Base-by-base conservation (phyloP, 2,329 filamentous ascomycete species). In the Nothomitra cinnamomea region DNA sequence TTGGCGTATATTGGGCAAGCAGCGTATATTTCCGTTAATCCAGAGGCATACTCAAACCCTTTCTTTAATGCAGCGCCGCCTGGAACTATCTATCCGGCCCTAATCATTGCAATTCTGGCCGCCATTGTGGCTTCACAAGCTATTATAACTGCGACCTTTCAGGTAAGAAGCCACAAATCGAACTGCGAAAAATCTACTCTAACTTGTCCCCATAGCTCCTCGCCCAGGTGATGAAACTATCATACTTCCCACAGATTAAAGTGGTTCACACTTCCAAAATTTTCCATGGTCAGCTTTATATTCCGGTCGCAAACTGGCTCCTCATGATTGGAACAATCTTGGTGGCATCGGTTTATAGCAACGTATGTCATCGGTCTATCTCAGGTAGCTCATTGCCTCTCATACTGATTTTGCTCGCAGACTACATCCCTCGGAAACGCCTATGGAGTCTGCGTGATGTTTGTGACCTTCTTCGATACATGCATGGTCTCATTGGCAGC, bases 361-460 rank as follows among this genome's bases (percentile, higher is more conserved):
- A 85, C 59, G 75, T 78, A 58, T 64, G 72, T 57, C 15, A 25
- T 36, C 22, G 19, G 40, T 42, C 40, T 42, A 17, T 6, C n/a
- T 17, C 3, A 2, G 43, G 5, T 25, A 17, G 8, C n/a, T 17
- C 21, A 25, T 12, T 52, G 8, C 51, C 38, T 61, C 55, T 1
- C 60, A 53, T 13, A 17, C 43, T 47, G 21, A 47, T 25, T 25
- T 56, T 22, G 51, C 21, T 22, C 57, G 55, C 55, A 78, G 72
- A 84, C 82, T 0, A 83, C 79, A 0, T 72, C 73, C 53, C 73
- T 87, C 0, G 84, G 84, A 24, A 80, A 87, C 60, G 84, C 84
- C 0, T 88, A 88, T 60, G 83, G 85, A 38, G 80, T 86, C 7
- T 89, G 85, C 58, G 85, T 89, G 62, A 87, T 88, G 60, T 78